Evolutionary conservation across 1,139 yeast species (phyloP).

Genomic region (Hanseniaspora gamundiae): DNA sequence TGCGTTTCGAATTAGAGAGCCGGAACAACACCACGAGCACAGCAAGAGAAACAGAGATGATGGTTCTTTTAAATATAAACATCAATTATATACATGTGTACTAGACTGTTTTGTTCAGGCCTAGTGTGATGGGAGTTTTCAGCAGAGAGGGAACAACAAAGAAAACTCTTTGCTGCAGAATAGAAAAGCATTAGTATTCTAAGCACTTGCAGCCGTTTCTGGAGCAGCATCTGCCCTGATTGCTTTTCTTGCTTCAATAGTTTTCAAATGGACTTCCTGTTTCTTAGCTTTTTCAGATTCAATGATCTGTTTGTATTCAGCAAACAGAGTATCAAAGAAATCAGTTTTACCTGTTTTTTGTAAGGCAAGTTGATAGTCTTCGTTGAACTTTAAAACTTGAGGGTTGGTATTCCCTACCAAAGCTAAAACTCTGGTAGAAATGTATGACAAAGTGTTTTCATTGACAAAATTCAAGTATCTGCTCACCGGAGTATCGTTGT

Average conservation of each 20-base stretch:
- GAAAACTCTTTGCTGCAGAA: background rate
- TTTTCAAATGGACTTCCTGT: background rate
- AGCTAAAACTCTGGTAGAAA: background rate
- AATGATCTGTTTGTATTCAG: background rate
- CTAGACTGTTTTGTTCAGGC: too few relatives aligned
- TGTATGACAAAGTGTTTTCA: constrained; percentile 10
- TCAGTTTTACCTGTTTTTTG: background rate
- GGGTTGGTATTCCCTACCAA: background rate
- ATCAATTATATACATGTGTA: background rate
- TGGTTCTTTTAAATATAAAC: too few relatives aligned
- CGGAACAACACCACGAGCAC: too few relatives aligned
- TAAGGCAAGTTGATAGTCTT: background rate
- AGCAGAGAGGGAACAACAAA: too few relatives aligned
- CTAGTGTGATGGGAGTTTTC: too few relatives aligned
- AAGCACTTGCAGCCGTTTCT: too few relatives aligned
- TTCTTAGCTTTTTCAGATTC: background rate
- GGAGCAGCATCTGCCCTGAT: background rate
- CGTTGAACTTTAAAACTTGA: background rate
- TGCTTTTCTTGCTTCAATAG: background rate
- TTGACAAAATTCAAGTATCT: constrained; percentile 11
- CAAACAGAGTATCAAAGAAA: background rate
- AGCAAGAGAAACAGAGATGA: too few relatives aligned
- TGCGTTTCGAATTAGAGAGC: too few relatives aligned
- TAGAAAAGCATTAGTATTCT: too few relatives aligned
- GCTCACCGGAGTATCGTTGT: constrained; percentile 10